These are phyloP conservation scores for Proliferodiscus dingleyae DNA, from an alignment of 2,329 filamentous ascomycete species.

Conservation along the genomic window DNA sequence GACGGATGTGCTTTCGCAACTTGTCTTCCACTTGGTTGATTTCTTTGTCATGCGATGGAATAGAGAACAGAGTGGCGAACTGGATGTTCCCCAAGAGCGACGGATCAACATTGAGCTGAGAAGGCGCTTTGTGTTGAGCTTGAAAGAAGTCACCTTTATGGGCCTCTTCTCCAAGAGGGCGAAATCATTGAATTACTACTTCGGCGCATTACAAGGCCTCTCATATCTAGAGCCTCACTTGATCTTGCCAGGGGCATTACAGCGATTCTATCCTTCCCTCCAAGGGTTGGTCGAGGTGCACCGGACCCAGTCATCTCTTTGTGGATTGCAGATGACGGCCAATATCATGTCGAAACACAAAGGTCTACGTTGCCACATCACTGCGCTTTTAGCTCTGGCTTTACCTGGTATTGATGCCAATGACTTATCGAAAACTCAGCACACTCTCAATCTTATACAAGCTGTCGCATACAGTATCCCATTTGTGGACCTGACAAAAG, in stretches of 20 bases:
- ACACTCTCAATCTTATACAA: slow-evolving; percentile 92
- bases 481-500: slow-evolving; percentile 73
- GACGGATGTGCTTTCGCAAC: slow-evolving; percentile 84
- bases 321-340: slow-evolving; percentile 86
- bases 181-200: slow-evolving; percentile 85
- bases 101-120: slow-evolving; percentile 77
- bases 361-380: slow-evolving; percentile 95
- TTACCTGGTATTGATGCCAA: slow-evolving; percentile 96
- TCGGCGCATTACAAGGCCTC: slow-evolving; percentile 82
- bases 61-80: slow-evolving; percentile 85
- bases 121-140: slow-evolving; percentile 79
- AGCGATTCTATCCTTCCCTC: slow-evolving; percentile 94
- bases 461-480: slow-evolving; percentile 95
- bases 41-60: slow-evolving; percentile 99
- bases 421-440: slow-evolving; percentile 91
- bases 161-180: slow-evolving; percentile 95
- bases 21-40: slow-evolving; percentile 88
- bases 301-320: slow-evolving; percentile 87
- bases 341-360: slow-evolving; percentile 89
- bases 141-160: slow-evolving; percentile 96
- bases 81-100: slow-evolving; percentile 76
- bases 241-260: slow-evolving; percentile 86
- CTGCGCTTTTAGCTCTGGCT: slow-evolving; percentile 84
- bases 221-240: slow-evolving; percentile 87
- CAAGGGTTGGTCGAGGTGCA: slow-evolving; percentile 97